Percentiles rank a stretch among this genome's conserved stretches.
Conservation (phyloP, 140 eudicot genomes). For the Stevia rebaudiana region DNA sequence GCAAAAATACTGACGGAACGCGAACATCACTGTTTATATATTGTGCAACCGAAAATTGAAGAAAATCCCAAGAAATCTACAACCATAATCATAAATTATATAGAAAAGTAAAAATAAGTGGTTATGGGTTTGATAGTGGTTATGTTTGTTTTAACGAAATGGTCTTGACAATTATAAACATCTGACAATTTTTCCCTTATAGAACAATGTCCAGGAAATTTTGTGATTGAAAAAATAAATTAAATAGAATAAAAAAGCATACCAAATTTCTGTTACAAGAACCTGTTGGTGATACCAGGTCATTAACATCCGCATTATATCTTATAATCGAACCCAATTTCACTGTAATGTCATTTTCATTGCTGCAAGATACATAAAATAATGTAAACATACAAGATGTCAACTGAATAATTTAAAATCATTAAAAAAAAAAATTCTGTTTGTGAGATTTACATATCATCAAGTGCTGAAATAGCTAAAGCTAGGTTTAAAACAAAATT, state of each 20-base stretch:
- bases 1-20: constrained; percentile 30
- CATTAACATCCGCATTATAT: constrained; percentile 54
- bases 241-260: constrained; percentile 16
- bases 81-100: constrained; percentile 14
- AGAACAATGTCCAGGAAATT: background rate
- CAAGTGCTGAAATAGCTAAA: background rate
- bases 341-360: constrained; percentile 84
- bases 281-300: constrained; percentile 41
- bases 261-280: constrained; percentile 41
- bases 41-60: constrained; percentile 68
- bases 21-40: constrained; percentile 88
- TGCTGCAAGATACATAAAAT: constrained; percentile 47
- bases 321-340: constrained; percentile 57
- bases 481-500: too few relatives aligned
- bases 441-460: too few relatives aligned
- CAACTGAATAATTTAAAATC: background rate
- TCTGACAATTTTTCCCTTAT: background rate
- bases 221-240: background rate
- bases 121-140: too few relatives aligned
- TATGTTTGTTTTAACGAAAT: too few relatives aligned
- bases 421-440: background rate
- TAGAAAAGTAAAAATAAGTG: too few relatives aligned
- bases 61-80: constrained; percentile 56
- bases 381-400: constrained; percentile 10
- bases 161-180: too few relatives aligned